Conservation (phyloP, 2,329 filamentous ascomycete species). For the Coccinonectria pachysandricola region DNA sequence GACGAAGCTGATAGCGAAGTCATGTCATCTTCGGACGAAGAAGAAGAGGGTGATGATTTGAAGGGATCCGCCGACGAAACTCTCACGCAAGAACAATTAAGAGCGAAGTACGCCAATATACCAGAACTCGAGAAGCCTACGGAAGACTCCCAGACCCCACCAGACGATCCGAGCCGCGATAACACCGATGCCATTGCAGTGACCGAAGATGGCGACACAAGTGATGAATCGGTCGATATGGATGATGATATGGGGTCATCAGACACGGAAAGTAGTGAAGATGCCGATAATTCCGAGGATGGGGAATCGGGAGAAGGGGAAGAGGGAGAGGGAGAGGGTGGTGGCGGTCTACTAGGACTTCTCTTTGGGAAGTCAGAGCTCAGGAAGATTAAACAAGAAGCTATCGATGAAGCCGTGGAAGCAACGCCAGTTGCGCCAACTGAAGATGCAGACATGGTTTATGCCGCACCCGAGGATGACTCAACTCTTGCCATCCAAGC, state of each 20-base stretch:
- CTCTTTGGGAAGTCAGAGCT: conserved; percentile 51
- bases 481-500: background rate
- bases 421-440: conserved; percentile 17
- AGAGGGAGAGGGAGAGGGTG: conserved; percentile 33
- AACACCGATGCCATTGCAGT: conserved; percentile 15
- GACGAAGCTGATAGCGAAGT: conserved; percentile 39
- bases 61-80: conserved; percentile 48
- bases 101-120: conserved; percentile 57
- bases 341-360: conserved; percentile 41
- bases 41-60: conserved; percentile 48
- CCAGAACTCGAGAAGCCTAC: conserved; percentile 33
- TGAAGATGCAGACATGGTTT: conserved; percentile 10
- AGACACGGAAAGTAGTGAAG: conserved; percentile 36
- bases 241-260: conserved; percentile 54
- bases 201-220: conserved; percentile 33
- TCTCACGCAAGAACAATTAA: conserved; percentile 59
- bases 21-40: conserved; percentile 54
- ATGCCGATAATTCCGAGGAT: conserved; percentile 31
- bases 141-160: conserved; percentile 15
- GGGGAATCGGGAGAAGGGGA: conserved; percentile 35
- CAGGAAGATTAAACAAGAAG: conserved; percentile 38
- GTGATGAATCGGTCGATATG: conserved; percentile 59
- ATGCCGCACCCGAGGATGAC: conserved; percentile 6
- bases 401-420: conserved; percentile 8
- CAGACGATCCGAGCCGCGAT: conserved; percentile 12